Evolutionary conservation across 140 eudicot species (phyloP).

Genomic region (Erigeron philadelphicus): DNA sequence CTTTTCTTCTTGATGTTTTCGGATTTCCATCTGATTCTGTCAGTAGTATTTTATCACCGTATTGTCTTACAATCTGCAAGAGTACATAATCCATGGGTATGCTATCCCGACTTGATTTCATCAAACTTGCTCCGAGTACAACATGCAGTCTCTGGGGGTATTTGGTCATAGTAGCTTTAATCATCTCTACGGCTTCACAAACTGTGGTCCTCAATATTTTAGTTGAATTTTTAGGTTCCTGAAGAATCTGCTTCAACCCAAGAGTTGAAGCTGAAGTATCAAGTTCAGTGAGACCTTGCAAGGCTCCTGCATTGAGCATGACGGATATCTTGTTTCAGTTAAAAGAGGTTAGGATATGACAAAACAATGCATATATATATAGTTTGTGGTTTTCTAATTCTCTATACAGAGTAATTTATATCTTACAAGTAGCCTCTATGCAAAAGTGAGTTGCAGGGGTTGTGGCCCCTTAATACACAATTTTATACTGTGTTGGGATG

Average conservation of each 20-base stretch:
- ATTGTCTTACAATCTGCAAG: slow-evolving; percentile 51
- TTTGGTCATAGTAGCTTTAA: slow-evolving; percentile 42
- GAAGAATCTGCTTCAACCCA: slow-evolving; percentile 67
- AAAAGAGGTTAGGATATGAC: neutral
- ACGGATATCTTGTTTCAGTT: slow-evolving; percentile 9
- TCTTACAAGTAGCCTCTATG: neutral
- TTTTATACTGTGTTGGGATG: too few species aligned
- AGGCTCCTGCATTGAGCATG: slow-evolving; percentile 40
- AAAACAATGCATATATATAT: neutral
- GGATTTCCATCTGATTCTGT: slow-evolving; percentile 68
- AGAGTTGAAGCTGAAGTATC: slow-evolving; percentile 31
- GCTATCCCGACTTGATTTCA: slow-evolving; percentile 22
- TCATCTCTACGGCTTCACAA: slow-evolving; percentile 60
- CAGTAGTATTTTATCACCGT: slow-evolving; percentile 64
- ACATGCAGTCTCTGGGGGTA: slow-evolving; percentile 28
- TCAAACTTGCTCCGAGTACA: slow-evolving; percentile 26
- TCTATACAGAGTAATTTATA: neutral
- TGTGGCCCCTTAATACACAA: too few species aligned
- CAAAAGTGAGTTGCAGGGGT: neutral
- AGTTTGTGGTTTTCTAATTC: neutral
- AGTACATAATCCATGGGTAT: slow-evolving; percentile 42
- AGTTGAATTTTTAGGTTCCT: slow-evolving; percentile 37
- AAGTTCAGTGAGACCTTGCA: slow-evolving; percentile 21
- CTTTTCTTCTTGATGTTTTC: slow-evolving; percentile 68
- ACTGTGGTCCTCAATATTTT: slow-evolving; percentile 41